A percentile compares a stretch with the other conserved stretches of the same genome.
These are phyloP conservation scores for Agrocybe praecox DNA, from an alignment of 768 basidiomycete species.

Conservation along the genomic window DNA sequence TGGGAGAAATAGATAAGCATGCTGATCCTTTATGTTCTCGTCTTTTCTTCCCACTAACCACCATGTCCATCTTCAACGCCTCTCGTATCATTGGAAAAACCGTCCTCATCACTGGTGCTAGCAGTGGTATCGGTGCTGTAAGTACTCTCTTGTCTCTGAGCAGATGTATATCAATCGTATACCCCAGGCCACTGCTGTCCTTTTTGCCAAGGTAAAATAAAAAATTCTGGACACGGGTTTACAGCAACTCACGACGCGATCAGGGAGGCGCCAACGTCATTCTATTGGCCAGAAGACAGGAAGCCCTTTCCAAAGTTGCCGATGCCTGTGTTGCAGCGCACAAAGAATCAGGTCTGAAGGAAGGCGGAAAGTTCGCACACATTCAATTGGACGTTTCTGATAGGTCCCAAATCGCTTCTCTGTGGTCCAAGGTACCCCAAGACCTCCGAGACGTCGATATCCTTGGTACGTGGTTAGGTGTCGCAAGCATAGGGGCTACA, in stretches of 20 bases:
- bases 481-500: not conserved
- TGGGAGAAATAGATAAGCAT: slow-evolving; percentile 12
- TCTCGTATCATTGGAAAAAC: slow-evolving; percentile 83
- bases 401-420: slow-evolving; percentile 63
- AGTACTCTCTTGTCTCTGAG: slow-evolving; percentile 24
- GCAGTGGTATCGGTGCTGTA: slow-evolving; percentile 88
- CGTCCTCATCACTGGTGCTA: slow-evolving; percentile 88
- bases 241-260: not conserved
- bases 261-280: slow-evolving; percentile 89
- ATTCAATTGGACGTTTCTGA: slow-evolving; percentile 83
- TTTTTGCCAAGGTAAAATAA: slow-evolving; percentile 90
- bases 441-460: slow-evolving; percentile 79
- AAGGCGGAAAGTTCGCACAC: slow-evolving; percentile 77
- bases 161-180: not conserved
- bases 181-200: slow-evolving; percentile 75
- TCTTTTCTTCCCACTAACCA: slow-evolving; percentile 8
- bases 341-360: slow-evolving; percentile 67
- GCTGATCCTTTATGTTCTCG: slow-evolving; percentile 4
- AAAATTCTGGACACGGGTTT: not conserved
- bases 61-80: slow-evolving; percentile 82
- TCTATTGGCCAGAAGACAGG: slow-evolving; percentile 76
- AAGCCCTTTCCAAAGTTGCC: slow-evolving; percentile 71
- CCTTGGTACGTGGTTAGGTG: slow-evolving; percentile 57
- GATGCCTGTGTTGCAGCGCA: slow-evolving; percentile 71
- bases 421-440: slow-evolving; percentile 73